Conservation (phyloP, 768 basidiomycete genomes). For the Tylopilus sp. region DNA sequence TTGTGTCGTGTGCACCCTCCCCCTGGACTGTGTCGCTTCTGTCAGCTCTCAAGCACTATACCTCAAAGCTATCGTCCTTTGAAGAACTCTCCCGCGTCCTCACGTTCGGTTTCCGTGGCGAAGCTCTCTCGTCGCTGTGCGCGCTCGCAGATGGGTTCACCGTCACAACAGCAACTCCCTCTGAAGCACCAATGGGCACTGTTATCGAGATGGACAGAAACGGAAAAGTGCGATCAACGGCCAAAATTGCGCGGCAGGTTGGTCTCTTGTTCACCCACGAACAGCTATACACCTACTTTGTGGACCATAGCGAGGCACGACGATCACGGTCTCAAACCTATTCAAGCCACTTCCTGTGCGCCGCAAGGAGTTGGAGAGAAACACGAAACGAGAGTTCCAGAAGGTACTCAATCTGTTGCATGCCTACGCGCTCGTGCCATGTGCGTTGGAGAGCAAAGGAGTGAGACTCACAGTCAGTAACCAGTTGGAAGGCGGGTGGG, state of each 20-base stretch:
- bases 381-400: conserved; percentile 83
- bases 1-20: not conserved
- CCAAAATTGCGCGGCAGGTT: conserved; percentile 77
- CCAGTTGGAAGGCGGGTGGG: conserved; percentile 66
- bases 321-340: conserved; percentile 63
- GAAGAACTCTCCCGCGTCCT: conserved; percentile 65
- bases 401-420: conserved; percentile 81
- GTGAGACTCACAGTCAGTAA: conserved; percentile 76
- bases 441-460: conserved; percentile 50
- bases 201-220: conserved; percentile 66
- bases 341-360: conserved; percentile 87
- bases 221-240: conserved; percentile 56
- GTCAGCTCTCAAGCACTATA: conserved; percentile 85
- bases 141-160: conserved; percentile 69
- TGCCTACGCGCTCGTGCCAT: conserved; percentile 88
- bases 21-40: not conserved
- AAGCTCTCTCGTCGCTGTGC: conserved; percentile 92
- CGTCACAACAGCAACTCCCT: conserved; percentile 69
- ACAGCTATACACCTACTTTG: not conserved
- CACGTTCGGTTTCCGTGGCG: conserved; percentile 95
- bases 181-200: conserved; percentile 75
- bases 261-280: conserved; percentile 11
- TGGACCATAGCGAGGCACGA: conserved; percentile 75
- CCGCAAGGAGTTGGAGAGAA: conserved; percentile 86
- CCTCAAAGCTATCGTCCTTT: conserved; percentile 83